These are phyloP conservation scores for Paratinospora sagittata DNA, from an alignment of 164 flowering plant species.

Conservation along the genomic window DNA sequence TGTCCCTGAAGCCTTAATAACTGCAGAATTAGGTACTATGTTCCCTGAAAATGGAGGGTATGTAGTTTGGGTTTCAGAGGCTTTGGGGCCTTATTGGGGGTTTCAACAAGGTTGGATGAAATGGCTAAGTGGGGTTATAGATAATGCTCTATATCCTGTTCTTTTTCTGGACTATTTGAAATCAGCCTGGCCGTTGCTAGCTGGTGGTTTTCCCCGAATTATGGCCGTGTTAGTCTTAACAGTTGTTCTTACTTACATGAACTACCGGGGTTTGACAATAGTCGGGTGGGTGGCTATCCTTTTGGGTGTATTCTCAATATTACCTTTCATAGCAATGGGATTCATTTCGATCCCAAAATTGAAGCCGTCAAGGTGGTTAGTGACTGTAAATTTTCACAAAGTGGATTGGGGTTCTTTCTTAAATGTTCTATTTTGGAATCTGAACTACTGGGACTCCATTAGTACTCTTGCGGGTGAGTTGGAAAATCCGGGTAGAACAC, in stretches of 20 bases:
- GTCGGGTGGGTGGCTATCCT: no score
- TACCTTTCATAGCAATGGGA: no score
- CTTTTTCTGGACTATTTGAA: slow-evolving; percentile 84
- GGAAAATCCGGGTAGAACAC: slow-evolving; percentile 57
- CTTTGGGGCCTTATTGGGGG: slow-evolving; percentile 18
- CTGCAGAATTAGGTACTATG: slow-evolving; percentile 16
- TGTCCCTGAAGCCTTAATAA: slow-evolving; percentile 19
- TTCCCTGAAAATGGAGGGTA: slow-evolving; percentile 21
- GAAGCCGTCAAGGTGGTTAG: slow-evolving; percentile 50
- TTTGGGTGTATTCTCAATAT: no score
- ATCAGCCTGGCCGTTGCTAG: no score
- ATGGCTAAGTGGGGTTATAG: slow-evolving; percentile 18
- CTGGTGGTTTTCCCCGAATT: no score
- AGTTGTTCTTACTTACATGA: no score
- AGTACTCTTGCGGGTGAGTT: slow-evolving; percentile 88
- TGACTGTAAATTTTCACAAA: slow-evolving; percentile 46
- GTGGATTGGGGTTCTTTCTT: slow-evolving; percentile 84
- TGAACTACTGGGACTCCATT: slow-evolving; percentile 94
- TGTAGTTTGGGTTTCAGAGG: slow-evolving; percentile 14
- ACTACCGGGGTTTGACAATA: no score
- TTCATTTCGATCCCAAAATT: slow-evolving; percentile 64
- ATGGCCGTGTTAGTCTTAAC: no score
- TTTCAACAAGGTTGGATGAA: slow-evolving; percentile 18
- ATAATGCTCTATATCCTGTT: slow-evolving; percentile 83
- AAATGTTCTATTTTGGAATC: slow-evolving; percentile 85